Conservation (phyloP, 1,139 yeast species). For the Kluyveromyces sp. region DNA sequence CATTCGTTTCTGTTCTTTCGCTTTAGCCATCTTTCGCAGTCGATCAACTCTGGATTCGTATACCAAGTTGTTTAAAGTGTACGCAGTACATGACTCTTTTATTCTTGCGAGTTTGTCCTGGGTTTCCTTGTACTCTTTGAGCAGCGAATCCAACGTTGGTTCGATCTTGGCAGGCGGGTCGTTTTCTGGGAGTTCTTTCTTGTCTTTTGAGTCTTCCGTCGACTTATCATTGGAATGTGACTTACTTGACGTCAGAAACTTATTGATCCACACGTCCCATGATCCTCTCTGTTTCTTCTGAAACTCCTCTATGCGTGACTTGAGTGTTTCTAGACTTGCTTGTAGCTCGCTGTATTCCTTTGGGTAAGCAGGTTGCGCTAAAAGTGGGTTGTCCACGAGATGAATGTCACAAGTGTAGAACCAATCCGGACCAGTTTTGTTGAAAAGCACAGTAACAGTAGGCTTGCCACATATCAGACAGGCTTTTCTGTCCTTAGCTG, state of each 20-base stretch:
- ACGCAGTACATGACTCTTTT: conserved; percentile 39
- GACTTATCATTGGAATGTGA: conserved; percentile 23
- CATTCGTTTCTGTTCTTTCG: conserved; percentile 31
- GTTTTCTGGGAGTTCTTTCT: conserved; percentile 19
- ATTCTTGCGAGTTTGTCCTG: conserved; percentile 25
- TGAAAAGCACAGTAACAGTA: conserved; percentile 49
- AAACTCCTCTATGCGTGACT: conserved; percentile 35
- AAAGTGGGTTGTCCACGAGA: conserved; percentile 48
- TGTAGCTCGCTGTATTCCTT: conserved; percentile 42
- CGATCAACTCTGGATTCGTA: conserved; percentile 45
- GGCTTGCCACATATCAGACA: conserved; percentile 68
- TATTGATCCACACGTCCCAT: conserved; percentile 35
- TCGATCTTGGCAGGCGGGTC: conserved; percentile 8
- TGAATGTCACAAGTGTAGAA: conserved; percentile 66
- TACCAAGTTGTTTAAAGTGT: conserved; percentile 45
- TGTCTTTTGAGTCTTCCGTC: conserved; percentile 28
- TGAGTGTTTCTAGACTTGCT: conserved; percentile 35
- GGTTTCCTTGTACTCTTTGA: conserved; percentile 27
- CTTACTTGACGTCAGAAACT: conserved; percentile 26
- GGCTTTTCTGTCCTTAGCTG: conserved; percentile 47
- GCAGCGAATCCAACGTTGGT: conserved; percentile 23
- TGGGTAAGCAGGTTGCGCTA: conserved; percentile 48
- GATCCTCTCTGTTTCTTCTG: conserved; percentile 25
- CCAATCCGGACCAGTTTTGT: conserved; percentile 43
- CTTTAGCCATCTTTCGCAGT: conserved; percentile 31